phyloP scores from a whole-genome alignment of 2,329 filamentous ascomycete genomes.

The Apiospora pterosperma region DNA sequence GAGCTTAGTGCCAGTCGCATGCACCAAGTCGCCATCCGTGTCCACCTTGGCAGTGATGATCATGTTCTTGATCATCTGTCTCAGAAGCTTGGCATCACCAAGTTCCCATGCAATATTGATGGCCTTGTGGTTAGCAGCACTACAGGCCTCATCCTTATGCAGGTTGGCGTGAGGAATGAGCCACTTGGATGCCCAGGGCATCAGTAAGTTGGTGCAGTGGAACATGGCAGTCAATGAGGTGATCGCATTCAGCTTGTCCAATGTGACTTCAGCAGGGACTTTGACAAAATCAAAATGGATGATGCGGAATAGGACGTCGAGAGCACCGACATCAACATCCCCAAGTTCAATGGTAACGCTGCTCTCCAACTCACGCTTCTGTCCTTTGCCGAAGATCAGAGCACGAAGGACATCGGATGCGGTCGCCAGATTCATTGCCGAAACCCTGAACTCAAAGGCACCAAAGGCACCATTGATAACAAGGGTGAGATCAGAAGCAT shows the following conservation, averaged over 20 bases:
- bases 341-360: neutral
- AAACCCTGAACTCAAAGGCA: slow-evolving; percentile 12
- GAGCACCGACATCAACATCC: neutral
- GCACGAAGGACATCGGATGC: slow-evolving; percentile 12
- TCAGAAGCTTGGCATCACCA: slow-evolving; percentile 17
- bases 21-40: slow-evolving; percentile 16
- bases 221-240: neutral
- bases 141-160: neutral
- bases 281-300: neutral
- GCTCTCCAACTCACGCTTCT: slow-evolving; percentile 5
- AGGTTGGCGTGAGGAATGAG: neutral
- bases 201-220: neutral
- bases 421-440: slow-evolving; percentile 4
- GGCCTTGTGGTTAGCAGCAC: slow-evolving; percentile 12
- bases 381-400: slow-evolving; percentile 4
- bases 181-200: neutral
- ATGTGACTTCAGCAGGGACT: neutral
- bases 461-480: neutral
- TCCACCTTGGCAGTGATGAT: slow-evolving; percentile 17
- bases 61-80: slow-evolving; percentile 19
- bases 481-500: neutral
- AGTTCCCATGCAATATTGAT: slow-evolving; percentile 20
- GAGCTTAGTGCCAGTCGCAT: slow-evolving; percentile 14
- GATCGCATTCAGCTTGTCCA: neutral
- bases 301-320: neutral